phyloP scores from a whole-genome alignment of 306 rosid species.

The Casuarina equisetifolia region DNA sequence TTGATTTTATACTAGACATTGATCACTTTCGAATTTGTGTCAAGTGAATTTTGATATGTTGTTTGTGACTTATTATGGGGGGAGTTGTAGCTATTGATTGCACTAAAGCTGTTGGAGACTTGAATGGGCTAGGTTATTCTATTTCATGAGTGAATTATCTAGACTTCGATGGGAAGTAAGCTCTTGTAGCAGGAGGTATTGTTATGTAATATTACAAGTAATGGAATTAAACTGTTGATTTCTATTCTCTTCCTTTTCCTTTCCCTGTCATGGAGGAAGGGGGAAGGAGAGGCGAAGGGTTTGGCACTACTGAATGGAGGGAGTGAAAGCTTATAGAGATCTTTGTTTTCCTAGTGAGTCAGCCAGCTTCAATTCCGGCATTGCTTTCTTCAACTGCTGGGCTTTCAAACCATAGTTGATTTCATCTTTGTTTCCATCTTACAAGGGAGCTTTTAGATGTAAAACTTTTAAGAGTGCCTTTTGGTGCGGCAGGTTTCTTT shows the following conservation, averaged over 20 bases:
- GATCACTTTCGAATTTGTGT: background rate
- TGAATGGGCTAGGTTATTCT: too few species aligned
- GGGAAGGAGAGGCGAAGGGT: too few species aligned
- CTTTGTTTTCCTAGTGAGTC: background rate
- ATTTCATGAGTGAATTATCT: too few species aligned
- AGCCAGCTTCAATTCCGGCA: background rate
- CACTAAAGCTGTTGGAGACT: background rate
- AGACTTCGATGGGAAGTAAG: background rate
- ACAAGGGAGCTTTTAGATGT: constrained; percentile 2
- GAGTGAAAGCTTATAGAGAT: too few species aligned
- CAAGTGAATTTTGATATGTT: background rate
- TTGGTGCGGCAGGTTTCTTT: constrained; percentile 77
- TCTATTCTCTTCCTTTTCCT: background rate
- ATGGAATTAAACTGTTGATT: background rate
- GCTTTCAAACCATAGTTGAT: background rate
- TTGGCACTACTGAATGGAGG: too few species aligned
- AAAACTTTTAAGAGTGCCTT: constrained; percentile 5
- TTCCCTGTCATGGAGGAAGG: too few species aligned
- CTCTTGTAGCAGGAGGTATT: background rate
- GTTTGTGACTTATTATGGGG: background rate
- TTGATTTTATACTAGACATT: background rate
- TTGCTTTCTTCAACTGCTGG: background rate
- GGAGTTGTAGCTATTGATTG: background rate
- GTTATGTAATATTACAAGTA: background rate
- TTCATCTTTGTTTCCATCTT: constrained; percentile 3